Evolutionary conservation across 1,284 basidiomycete genomes (phyloP), one percentile per base, ranked within the genome.

Genomic region (Rhizoctonia solani): DNA sequence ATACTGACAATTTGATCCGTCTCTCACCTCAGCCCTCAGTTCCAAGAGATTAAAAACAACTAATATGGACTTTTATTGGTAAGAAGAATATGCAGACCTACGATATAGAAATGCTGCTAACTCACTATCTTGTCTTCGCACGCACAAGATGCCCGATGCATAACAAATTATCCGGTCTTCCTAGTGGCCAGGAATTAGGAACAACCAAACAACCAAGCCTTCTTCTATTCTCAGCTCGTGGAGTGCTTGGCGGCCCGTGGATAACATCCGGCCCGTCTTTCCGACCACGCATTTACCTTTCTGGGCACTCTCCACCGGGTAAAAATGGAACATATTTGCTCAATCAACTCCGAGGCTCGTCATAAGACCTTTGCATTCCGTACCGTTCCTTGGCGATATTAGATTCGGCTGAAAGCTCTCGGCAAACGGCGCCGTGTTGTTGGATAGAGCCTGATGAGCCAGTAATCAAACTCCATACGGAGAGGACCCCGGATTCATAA

Each of bases 391-490:
- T 65, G 61, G 61, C 61, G 39, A 16, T 44, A 16, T 50, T 46
- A 54, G 41, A n/a, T 54, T 54, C 50, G 39, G 41, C 41, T 29
- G 3, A 16, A 13, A 37, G 16, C 34, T 41, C 61, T 65, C 49
- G 50, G 53, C 49, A n/a, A 54, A 29, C 34, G 37, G 30, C 37
- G 49, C 30, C n/a, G n/a, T n/a, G 4, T 34, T 11, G 32, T 34
- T 34, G 11, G 32, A 34, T 34, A 11, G 4, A 11, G 4, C 32
- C 11, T 34, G 32, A 4, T 11, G 4, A 4, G 32, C 32, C 32
- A 34, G 11, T 34, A 34, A 65, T 54, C 8, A 27, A 53, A 32
- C 39, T 34, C 61, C 61, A 65, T 65, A 34, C 49, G 61, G 61
- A 41, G 49, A 65, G 53, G 16, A 54, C 19, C 30, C 50, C 37